Evolutionary conservation across 208 protist species (phyloP), one percentile per base, ranked within the genome.

Genomic region (Trypanosoma caninum): DNA sequence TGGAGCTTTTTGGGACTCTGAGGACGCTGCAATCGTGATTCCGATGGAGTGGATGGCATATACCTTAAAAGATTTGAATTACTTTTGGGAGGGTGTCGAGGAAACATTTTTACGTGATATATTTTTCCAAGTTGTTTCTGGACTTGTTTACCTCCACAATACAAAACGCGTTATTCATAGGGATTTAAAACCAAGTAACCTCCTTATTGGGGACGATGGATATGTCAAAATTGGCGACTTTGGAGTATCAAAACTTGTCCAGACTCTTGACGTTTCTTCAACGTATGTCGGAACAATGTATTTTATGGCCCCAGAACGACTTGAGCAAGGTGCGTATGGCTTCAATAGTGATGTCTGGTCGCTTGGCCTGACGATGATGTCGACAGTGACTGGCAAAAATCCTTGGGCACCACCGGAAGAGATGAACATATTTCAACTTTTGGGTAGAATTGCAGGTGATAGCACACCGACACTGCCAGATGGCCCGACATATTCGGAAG

Each of bases 111-210:
- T 95, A 20, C 82, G 85, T 52, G 81, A 87, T 52, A 74, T 89
- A 14, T 87, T 90, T 54, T 95, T 89, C 44, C 88, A 95, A 69
- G 85, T 95, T 25, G 77, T 95, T 4, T 88, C 78, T 10, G 88
- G 85, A 0, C 72, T 95, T 0, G 77, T 86, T 30, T 95, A 92
- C 56, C 74, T 95, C 11, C 88, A 95, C 58, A 80, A 89, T 52
- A 77, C 73, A 30, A 92, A 95, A 67, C 84, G 85, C 6, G 85
- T 92, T 20, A 88, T 99, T 44, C 98, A 98, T 70, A 73, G 97
- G 20, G 97, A 99, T 60, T 55, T 99, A 41, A 99, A 99, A 70
- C 98, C 98, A 33, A 93, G 82, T 64, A 99, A 99, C 78, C 62
- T 99, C 22, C 86, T 99, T 11, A 84, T 99, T 54, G 97, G 97